Base-by-base conservation (phyloP, 176 grass and related monocot species). In the Cocos nucifera region DNA sequence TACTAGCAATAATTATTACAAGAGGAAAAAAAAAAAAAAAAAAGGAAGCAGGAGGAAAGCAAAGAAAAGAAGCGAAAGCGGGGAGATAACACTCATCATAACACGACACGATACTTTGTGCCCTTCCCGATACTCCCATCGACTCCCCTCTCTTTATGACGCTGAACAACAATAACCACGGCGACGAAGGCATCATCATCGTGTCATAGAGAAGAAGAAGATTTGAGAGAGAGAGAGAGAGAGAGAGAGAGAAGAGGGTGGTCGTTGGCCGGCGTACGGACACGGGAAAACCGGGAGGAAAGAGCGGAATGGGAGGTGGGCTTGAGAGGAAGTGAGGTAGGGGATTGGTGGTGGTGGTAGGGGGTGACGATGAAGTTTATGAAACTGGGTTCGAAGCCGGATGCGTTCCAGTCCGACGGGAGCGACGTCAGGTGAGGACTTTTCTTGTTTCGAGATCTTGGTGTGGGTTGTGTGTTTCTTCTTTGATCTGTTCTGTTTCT, bases 51-150 rank as follows among this genome's bases (percentile, higher is more conserved):
- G 21, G 1, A 21, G 21, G 21, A 21, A 62, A 23, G 57, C 57
- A 32, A 28, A 39, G 29, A 49, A 25, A 62, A 6, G 50, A 56
- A 50, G 50, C 58, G 53, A 57, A 49, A 62, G 56, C 50, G 56
- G 23, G 1, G 54, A 22, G 54, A 61, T 44, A 56, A 61, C 84
- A 88, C 80, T 39, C 77, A 73, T 78, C 58, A 22, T 78, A 58
- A 79, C 84, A 82, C 77, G 77, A 73, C 84, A 84, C 73, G 70
- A 63, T 65, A 84, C 81, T 71, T 74, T 78, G 66, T 66, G 19
- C 77, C 28, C 73, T 39, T 39, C 32, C 32, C 32, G 32, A 39
- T 39, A 39, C 71, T 49, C 66, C 50, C 61, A 21, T 53, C 62
- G 22, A 68, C 30, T 17, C 54, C 19, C 27, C 62, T 27, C 62